Evolutionary conservation across 2,329 filamentous ascomycete species (phyloP).

Genomic region (Fusarium clavum): DNA sequence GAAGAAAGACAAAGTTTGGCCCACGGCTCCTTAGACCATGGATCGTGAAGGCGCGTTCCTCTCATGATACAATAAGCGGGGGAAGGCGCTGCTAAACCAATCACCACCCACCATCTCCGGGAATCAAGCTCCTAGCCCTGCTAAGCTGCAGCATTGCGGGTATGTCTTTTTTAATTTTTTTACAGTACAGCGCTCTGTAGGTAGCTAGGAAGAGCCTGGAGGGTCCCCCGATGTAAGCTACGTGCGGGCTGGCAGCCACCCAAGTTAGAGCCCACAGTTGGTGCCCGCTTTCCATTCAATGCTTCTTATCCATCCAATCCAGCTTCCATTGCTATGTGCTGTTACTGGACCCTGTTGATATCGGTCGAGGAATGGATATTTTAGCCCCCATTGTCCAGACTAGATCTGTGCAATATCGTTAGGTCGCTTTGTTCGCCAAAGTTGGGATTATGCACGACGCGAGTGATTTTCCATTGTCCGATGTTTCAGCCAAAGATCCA

Average conservation of each 20-base stretch:
- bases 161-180: conserved; percentile 7
- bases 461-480: conserved; percentile 24
- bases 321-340: conserved; percentile 10
- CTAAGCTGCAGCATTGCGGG: conserved; percentile 39
- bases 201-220: neutral
- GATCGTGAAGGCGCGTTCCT: conserved; percentile 45
- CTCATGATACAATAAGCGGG: conserved; percentile 56
- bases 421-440: conserved; percentile 31
- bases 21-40: conserved; percentile 30
- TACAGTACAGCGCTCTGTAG: conserved; percentile 19
- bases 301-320: neutral
- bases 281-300: neutral
- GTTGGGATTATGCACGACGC: conserved; percentile 10
- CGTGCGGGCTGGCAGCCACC: conserved; percentile 3
- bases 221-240: conserved; percentile 7
- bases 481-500: conserved; percentile 19
- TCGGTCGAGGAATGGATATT: neutral
- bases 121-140: conserved; percentile 42
- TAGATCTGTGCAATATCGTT: neutral
- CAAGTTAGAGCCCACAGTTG: conserved; percentile 6
- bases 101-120: conserved; percentile 42
- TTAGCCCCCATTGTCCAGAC: neutral
- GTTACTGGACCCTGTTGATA: conserved; percentile 25
- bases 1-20: conserved; percentile 45
- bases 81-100: conserved; percentile 48